These are phyloP conservation scores for Heliamphora pulchella DNA, from an alignment of 179 eudicot genomes.

Conservation along the genomic window DNA sequence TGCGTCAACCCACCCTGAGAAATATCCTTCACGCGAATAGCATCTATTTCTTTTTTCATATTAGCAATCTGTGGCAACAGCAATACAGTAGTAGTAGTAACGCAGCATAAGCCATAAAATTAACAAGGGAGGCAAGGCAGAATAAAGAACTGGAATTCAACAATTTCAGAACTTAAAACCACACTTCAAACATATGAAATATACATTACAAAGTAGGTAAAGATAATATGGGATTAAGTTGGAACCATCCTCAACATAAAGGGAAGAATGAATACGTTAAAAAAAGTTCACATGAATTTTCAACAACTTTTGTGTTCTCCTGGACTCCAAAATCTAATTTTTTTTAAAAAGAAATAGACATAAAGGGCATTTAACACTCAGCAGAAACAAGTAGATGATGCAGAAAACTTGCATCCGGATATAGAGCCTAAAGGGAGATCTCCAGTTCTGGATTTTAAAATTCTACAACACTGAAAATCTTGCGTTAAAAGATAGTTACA, in stretches of 20 bases:
- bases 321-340: background rate
- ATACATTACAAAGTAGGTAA: background rate
- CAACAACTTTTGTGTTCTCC: background rate
- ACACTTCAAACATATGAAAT: background rate
- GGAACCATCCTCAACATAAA: background rate
- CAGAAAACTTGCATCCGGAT: no score
- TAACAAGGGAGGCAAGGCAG: conserved; percentile 2
- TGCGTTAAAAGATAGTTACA: no score
- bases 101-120: background rate
- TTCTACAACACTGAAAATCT: no score
- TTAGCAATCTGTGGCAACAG: conserved; percentile 58
- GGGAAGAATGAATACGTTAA: background rate
- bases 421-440: no score
- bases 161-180: conserved; percentile 1
- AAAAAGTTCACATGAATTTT: background rate
- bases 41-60: conserved; percentile 98
- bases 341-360: background rate
- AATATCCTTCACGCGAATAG: conserved; percentile 93
- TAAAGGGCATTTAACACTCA: no score
- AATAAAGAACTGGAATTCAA: background rate
- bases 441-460: no score
- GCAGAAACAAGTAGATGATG: no score
- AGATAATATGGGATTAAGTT: no score
- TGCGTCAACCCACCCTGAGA: conserved; percentile 99
- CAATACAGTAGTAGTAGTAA: conserved; percentile 10